Percentiles rank a stretch among this genome's conserved stretches.
Evolutionary conservation across 2,329 filamentous ascomycete genomes (phyloP).

Genomic region (Exophiala sp.): DNA sequence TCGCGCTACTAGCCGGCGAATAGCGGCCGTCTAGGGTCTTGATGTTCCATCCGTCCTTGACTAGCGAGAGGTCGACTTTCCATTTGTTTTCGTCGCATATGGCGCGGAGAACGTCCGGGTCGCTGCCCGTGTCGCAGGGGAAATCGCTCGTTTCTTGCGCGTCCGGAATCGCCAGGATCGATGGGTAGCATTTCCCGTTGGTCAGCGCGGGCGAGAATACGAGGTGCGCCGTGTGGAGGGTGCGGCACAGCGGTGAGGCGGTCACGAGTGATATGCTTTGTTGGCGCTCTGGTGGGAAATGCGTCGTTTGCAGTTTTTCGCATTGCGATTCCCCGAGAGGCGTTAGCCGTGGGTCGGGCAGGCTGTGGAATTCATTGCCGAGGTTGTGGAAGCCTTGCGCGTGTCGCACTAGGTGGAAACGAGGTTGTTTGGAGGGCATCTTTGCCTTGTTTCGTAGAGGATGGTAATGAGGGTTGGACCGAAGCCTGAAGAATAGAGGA

Average conservation of each 20-base stretch:
- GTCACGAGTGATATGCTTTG: slow-evolving; percentile 56
- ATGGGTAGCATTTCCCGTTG: slow-evolving; percentile 42
- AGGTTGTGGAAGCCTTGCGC: slow-evolving; percentile 75
- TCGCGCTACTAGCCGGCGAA: slow-evolving; percentile 44
- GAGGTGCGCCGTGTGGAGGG: slow-evolving; percentile 68
- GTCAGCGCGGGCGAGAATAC: slow-evolving; percentile 57
- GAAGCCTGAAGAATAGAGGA: too few relatives aligned
- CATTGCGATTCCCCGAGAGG: slow-evolving; percentile 71
- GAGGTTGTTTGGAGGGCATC: slow-evolving; percentile 21
- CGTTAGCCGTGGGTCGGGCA: slow-evolving; percentile 76
- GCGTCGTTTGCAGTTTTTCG: slow-evolving; percentile 48
- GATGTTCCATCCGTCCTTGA: slow-evolving; percentile 64
- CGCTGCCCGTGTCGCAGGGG: slow-evolving; percentile 69
- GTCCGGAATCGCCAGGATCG: slow-evolving; percentile 63
- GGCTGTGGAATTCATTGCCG: slow-evolving; percentile 57
- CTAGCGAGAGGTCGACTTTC: slow-evolving; percentile 57
- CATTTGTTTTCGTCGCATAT: slow-evolving; percentile 54
- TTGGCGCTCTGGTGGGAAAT: slow-evolving; percentile 53
- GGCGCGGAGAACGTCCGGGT: slow-evolving; percentile 47
- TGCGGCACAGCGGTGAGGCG: slow-evolving; percentile 72
- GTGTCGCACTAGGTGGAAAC: slow-evolving; percentile 27
- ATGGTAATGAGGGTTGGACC: too few relatives aligned
- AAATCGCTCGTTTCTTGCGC: slow-evolving; percentile 71
- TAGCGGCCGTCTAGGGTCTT: slow-evolving; percentile 50
- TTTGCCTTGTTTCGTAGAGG: background rate